Evolutionary conservation across 192 early-diverging fungal species (phyloP), one percentile per base, ranked within the genome.

Genomic region (Coemansia sp.): DNA sequence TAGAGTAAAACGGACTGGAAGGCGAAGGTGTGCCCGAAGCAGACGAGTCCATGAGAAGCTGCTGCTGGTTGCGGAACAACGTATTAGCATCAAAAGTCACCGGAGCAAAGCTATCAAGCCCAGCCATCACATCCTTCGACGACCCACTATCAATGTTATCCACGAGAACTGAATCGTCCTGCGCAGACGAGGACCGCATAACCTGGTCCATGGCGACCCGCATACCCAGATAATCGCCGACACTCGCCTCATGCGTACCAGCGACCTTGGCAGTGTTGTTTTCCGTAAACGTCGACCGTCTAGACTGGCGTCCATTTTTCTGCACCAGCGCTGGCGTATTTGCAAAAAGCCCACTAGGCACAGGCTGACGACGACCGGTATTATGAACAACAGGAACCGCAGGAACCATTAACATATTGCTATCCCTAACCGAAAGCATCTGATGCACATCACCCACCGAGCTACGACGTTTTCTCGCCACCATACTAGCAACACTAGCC

Each of bases 31-130:
- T 7, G 31, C 56, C 57, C 14, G 34, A 20, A 18, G 6, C 34
- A 8, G 59, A 25, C 22, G 22, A 10, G 31, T 18, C n/a, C 11
- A 8, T 22, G 6, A 71, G 33, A 20, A 73, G 48, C 50, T 68
- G 68, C 64, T 74, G 48, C 50, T 68, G 68, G 66, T 74, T 60
- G n/a, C 56, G 64, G 72, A 80, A 80, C 60, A 80, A 52, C 57
- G 64, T 42, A 18, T 58, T 62, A 7, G 66, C 71, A 25, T 80
- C 77, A 65, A 80, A 74, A 3, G 71, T 74, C 25, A 80, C 72
- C 0, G 68, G 61, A 29, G 77, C 68, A 73, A 80, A 74, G n/a
- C 34, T 59, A 49, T 71, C 69, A 51, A 73, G 59, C 0, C 61
- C 68, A 6, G 56, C 56, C 30, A 64, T 56, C 57, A 64, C 30